Base-by-base conservation (phyloP, 2,329 filamentous ascomycete species). In the Cercospora janseana region DNA sequence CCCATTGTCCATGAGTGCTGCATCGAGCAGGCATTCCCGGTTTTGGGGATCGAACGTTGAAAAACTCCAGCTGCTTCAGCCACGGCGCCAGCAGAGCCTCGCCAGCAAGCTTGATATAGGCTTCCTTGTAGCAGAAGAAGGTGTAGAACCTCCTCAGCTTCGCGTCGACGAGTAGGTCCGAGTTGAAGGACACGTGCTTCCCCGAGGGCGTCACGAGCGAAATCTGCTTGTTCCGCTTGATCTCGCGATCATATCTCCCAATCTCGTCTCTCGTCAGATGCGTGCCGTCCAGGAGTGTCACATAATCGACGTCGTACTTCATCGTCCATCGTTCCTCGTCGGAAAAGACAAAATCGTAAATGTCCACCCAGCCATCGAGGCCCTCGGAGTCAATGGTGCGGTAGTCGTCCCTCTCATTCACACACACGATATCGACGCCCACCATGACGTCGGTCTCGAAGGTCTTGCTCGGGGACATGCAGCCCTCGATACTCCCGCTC, bases 31-130 rank as follows among this genome's bases (percentile, higher is more conserved):
- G 66, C 0, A 66, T 68, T 2, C 72, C 74, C 0, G 71, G 63
- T 12, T 57, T 65, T 9, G 84, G 83, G 41, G 83, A 78, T 43
- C 74, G 72, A 45, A 88, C 85, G 41, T 75, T 71, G 51, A 75
- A 72, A 63, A 92, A 88, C 61, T 90, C 84, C 6, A 91, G 71
- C 42, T 86, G 79, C 43, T 72, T 73, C 41, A 92, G 74, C 87
- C 87, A 92, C 3, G 75, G 74, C 0, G 87, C 87, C 6, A 90
- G 73, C 51, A 92, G 74, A 0, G 86, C 87, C 61, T 91, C 86
- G 20, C 87, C 87, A 23, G 86, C 87, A 72, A 92, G 82, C 78
- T 91, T 92, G 68, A 91, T 83, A 65, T 88, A 91, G 1, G 86
- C 83, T 71, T 92, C 87, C 60, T 88, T 83, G 66, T 88, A 77